Evolutionary conservation across 2,329 filamentous ascomycete genomes (phyloP), one percentile per base, ranked within the genome.

Genomic region (Colletotrichum nymphaeae): DNA sequence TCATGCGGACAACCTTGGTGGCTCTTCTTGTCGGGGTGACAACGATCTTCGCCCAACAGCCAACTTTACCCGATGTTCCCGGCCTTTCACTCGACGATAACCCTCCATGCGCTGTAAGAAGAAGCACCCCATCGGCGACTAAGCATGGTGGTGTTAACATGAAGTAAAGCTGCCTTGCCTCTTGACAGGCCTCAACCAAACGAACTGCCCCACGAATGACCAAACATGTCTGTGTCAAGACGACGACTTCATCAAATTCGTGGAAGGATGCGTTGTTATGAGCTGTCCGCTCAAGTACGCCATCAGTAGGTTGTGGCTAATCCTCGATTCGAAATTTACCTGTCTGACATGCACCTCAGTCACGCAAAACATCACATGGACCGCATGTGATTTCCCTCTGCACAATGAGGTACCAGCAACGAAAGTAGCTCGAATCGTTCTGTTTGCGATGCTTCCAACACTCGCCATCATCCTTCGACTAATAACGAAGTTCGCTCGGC

Each of bases 151-250:
- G 2, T 7, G 3, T n/a, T 73, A 12, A 73, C 60, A 2, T 22
- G 12, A 16, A 7, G 1, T n/a, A 2, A 73, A 73, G 70, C 37
- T 70, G 4, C 70, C 70, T 5, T 73, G 70, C 11, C 28, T 73
- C 26, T n/a, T 49, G 2, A 6, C 22, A 24, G 60, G 55, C 12
- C 26, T 73, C 2, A 66, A 66, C 2, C 70, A 58, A 42, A 62
- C 70, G 9, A n/a, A 4, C 2, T 73, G 70, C 24, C 49, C 46
- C 7, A 22, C 56, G 5, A 56, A 53, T 12, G 26, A 73, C 4
- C 67, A 73, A 16, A 35, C 12, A 56, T 73, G 70, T 32, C 22
- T 73, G n/a, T 73, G 70, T 19, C 55, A 49, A 26, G 60, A 70
- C 14, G 46, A 42, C 2, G 46, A 8, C 1, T 73, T 62, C 6